phyloP scores from a whole-genome alignment of 2,329 filamentous ascomycete genomes.

The Epichloe gansuensis region DNA sequence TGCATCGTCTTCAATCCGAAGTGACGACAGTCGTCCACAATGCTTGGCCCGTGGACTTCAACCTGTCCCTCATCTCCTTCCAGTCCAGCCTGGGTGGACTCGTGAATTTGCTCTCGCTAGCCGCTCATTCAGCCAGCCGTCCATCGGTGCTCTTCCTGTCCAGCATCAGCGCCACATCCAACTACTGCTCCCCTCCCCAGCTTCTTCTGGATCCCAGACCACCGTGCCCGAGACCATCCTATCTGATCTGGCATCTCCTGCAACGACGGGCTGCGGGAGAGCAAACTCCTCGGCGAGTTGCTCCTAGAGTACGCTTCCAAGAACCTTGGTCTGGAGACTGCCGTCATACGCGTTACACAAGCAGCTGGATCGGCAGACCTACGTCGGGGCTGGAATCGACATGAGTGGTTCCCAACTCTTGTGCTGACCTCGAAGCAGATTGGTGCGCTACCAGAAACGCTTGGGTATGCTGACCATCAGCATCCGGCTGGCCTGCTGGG shows the following conservation, averaged over 20 bases:
- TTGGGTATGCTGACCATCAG: neutral
- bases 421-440: conserved; percentile 5
- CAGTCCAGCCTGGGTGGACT: conserved; percentile 2
- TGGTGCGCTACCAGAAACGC: conserved; percentile 2
- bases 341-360: conserved; percentile 5
- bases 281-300: conserved; percentile 6
- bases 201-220: no score
- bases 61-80: conserved; percentile 2
- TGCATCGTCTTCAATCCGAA: neutral
- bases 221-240: conserved; percentile 2
- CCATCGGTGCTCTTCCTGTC: conserved; percentile 6
- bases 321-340: neutral
- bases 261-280: conserved; percentile 4
- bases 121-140: neutral
- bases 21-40: conserved; percentile 6
- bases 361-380: conserved; percentile 2
- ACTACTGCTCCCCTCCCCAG: neutral
- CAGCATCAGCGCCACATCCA: conserved; percentile 3
- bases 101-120: conserved; percentile 3
- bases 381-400: conserved; percentile 3
- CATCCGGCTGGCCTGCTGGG: neutral
- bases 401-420: conserved; percentile 7
- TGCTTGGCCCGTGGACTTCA: conserved; percentile 8
- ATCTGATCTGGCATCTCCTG: neutral
- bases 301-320: neutral